phyloP scores from a whole-genome alignment of 305 asterid genomes.

The Rubia tinctorum region DNA sequence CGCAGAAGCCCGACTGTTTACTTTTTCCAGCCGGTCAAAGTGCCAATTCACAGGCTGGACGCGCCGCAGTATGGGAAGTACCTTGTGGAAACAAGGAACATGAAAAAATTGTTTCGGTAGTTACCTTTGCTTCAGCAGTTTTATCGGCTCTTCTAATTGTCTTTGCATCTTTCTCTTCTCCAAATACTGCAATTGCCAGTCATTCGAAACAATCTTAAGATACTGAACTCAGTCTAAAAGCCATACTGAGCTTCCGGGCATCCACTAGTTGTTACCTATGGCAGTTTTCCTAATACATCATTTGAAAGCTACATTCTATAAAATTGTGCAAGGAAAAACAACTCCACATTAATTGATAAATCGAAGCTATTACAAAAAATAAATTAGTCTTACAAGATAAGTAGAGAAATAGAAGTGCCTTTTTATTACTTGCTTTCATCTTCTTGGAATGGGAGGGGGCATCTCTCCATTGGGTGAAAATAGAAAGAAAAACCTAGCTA shows the following conservation, averaged over 20 bases:
- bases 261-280: neutral
- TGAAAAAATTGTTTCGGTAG: conserved; percentile 43
- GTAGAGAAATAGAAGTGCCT: neutral
- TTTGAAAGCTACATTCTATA: neutral
- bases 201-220: conserved; percentile 24
- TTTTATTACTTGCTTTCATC: neutral
- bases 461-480: too few species aligned
- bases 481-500: neutral
- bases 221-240: neutral
- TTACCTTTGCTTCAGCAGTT: conserved; percentile 57
- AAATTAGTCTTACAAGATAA: neutral
- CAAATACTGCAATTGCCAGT: conserved; percentile 18
- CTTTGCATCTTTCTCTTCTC: conserved; percentile 36
- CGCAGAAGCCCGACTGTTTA: conserved; percentile 30
- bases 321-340: neutral
- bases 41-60: conserved; percentile 18
- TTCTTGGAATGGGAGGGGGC: neutral
- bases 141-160: conserved; percentile 55
- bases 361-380: neutral
- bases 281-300: neutral
- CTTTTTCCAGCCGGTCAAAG: conserved; percentile 22
- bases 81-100: conserved; percentile 75
- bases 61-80: conserved; percentile 58
- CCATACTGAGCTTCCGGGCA: neutral
- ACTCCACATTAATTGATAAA: neutral